Conservation (phyloP, 2,329 filamentous ascomycete species). For the Colletotrichum tropicale region DNA sequence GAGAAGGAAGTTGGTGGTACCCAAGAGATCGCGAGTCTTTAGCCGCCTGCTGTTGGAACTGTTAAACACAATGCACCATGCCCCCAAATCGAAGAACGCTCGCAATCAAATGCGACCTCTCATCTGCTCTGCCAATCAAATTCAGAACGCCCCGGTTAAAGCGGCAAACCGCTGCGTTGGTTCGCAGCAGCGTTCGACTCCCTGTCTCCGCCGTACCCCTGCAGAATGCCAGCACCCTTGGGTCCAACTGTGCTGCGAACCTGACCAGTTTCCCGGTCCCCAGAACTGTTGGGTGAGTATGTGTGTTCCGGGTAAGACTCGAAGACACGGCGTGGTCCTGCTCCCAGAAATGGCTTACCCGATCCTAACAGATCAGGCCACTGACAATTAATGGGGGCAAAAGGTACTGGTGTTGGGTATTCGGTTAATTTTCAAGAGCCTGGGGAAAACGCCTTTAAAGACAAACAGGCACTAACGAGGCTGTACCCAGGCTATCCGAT, state of each 20-base stretch:
- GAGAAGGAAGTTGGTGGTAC: not conserved
- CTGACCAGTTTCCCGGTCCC: not conserved
- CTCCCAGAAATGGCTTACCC: not conserved
- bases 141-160: not conserved
- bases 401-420: not conserved
- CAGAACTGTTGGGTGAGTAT: not conserved
- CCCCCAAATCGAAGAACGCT: not conserved
- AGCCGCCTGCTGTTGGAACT: not conserved
- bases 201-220: not conserved
- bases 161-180: not conserved
- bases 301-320: not conserved
- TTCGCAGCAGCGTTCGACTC: not conserved
- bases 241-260: not conserved
- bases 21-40: not conserved
- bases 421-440: not conserved
- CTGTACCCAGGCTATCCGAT: not conserved
- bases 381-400: not conserved
- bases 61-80: not conserved
- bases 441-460: not conserved
- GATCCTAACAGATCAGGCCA: not conserved
- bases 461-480: not conserved
- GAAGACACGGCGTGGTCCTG: not conserved
- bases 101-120: not conserved
- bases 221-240: not conserved
- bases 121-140: not conserved